Percentiles rank a stretch among this genome's conserved stretches.
Evolutionary conservation across 768 basidiomycete species (phyloP).

Genomic region (Pulveroboletus sp.): DNA sequence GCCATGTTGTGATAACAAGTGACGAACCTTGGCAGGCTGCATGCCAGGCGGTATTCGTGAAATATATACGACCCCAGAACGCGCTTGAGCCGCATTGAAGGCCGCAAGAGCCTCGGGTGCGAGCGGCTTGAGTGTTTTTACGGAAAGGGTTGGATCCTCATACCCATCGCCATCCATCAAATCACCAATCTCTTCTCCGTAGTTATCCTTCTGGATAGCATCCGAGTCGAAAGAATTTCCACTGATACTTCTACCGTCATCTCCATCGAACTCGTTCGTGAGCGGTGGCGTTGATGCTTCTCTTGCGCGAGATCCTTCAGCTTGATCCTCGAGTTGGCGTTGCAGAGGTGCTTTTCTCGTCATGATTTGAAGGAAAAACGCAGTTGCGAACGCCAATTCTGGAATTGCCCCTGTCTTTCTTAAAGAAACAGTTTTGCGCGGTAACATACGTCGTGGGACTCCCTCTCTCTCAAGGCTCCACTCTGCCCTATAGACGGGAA

Average conservation of each 20-base stretch:
- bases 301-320: not conserved
- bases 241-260: not conserved
- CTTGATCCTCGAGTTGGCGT: not conserved
- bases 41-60: slow-evolving; percentile 97
- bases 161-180: slow-evolving; percentile 57
- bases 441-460: too few species aligned
- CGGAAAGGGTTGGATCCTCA: slow-evolving; percentile 38
- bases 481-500: too few species aligned
- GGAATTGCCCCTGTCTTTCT: slow-evolving; percentile 9
- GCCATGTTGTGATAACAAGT: slow-evolving; percentile 86
- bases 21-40: slow-evolving; percentile 93
- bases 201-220: slow-evolving; percentile 26
- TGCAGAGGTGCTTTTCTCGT: not conserved
- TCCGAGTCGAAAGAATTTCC: not conserved
- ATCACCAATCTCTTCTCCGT: slow-evolving; percentile 21
- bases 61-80: slow-evolving; percentile 88
- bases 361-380: slow-evolving; percentile 6
- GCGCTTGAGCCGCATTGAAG: slow-evolving; percentile 68
- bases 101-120: slow-evolving; percentile 71
- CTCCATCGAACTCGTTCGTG: not conserved
- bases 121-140: slow-evolving; percentile 64
- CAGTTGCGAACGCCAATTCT: slow-evolving; percentile 11
- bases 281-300: not conserved
- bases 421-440: too few species aligned
- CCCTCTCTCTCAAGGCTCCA: too few species aligned